Percentiles rank a stretch among this genome's conserved stretches.
Evolutionary conservation across 352 stramenopile species (phyloP).

Genomic region (Phytophthora chlamydospora): DNA sequence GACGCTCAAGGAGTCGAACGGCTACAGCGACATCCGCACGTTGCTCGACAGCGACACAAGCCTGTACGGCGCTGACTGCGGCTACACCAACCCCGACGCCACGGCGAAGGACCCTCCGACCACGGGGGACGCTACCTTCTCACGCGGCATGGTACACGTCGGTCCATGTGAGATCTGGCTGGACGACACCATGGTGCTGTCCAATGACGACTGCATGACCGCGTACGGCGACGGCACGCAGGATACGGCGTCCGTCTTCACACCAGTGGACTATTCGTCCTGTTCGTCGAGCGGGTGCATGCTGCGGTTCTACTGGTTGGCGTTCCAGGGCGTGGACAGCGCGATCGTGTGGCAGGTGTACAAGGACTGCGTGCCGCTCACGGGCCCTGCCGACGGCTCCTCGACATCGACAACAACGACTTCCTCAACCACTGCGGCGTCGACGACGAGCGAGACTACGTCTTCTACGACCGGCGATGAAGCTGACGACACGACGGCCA

Average conservation of each 20-base stretch:
- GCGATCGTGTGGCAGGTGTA: conserved; percentile 43
- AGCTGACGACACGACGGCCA: conserved; percentile 12
- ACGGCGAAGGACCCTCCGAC: conserved; percentile 33
- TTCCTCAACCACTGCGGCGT: too few relatives aligned
- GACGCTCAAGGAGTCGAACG: conserved; percentile 31
- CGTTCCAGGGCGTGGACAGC: conserved; percentile 37
- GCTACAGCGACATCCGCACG: conserved; percentile 36
- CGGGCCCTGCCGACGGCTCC: conserved; percentile 17
- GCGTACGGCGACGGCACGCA: conserved; percentile 37
- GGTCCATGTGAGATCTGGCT: conserved; percentile 46
- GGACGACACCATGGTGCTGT: conserved; percentile 40
- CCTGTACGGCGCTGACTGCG: conserved; percentile 37
- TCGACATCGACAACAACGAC: conserved; percentile 27
- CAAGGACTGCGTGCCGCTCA: conserved; percentile 45
- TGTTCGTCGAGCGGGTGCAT: conserved; percentile 41
- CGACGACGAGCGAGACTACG: conserved; percentile 1
- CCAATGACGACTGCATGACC: conserved; percentile 39
- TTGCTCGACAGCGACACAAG: conserved; percentile 36
- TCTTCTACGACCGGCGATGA: conserved; percentile 19
- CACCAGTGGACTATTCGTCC: conserved; percentile 43
- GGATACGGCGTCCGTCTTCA: conserved; percentile 37
- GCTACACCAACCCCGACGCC: conserved; percentile 36
- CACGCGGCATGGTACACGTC: conserved; percentile 37
- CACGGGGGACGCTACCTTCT: conserved; percentile 39
- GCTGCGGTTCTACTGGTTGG: conserved; percentile 49